Evolutionary conservation across 495 filamentous ascomycete genomes (phyloP), one percentile per base, ranked within the genome.

Genomic region (Poronia punctata): DNA sequence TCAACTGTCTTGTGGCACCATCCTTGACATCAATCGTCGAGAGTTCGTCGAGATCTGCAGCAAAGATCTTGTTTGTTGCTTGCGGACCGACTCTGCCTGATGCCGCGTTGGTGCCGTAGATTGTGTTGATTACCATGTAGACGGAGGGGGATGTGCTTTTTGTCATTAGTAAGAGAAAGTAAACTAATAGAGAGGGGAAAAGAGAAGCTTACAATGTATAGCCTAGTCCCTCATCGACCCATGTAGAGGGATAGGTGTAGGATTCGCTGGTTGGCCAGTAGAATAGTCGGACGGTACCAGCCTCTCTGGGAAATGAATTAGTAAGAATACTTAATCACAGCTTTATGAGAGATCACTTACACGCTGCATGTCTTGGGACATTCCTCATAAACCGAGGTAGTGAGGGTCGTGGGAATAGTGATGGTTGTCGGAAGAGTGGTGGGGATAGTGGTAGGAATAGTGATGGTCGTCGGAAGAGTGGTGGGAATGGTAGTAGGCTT

Each of bases 71-170:
- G 29, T 12, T 49, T 5, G 50, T 29, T n/a, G 52, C 54, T 1
- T 40, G 37, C 5, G 59, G 56, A 1, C 54, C 56, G 1, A 22
- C 35, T 6, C 46, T 25, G 38, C 49, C 45, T 5, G 28, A 14
- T n/a, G 26, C 1, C 9, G 53, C 38, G 43, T 62, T 60, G 50
- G 32, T 53, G 41, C 56, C 59, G 10, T 31, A 35, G 1, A 52
- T 52, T 12, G 53, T 54, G 17, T 49, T 53, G 30, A 67, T 50
- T 15, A 57, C 24, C 37, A 67, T 45, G 41, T 67, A 67, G 14
- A 65, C 56, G 7, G 60, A 64, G 0, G 64, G 64, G 6, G 60
- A 67, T 14, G 60, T 61, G 45, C 61, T 65, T 30, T 22, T 20
- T 17, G 14, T 3, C 14, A 9, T 41, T 33, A 37, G 41, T 43